Evolutionary conservation across 257 asterid genomes (phyloP), one percentile per base, ranked within the genome.

Genomic region (Thymus quinquecostatus): DNA sequence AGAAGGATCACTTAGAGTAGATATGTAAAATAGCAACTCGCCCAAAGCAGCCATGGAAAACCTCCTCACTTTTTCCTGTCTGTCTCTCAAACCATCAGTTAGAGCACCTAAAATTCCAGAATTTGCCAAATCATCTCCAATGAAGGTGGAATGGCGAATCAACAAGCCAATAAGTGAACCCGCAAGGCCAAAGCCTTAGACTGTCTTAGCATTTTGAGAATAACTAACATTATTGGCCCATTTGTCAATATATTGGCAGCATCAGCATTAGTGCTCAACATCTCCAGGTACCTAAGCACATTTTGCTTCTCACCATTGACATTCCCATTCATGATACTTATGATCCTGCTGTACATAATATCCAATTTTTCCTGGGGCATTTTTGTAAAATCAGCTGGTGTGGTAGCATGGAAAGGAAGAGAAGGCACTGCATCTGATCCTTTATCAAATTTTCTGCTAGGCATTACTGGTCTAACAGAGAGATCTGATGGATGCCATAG

Each of bases 401-500:
- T 74, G 71, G 79, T 59, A 38, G 96, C 84, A 62, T 82, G 96
- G 76, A 95, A 95, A 28, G 97, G 92, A 77, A 92, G 87, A 59
- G 92, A 81, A 69, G 97, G 96, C 77, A 88, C 72, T 54, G 84
- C 82, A 47, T 88, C 96, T 53, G 79, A 78, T 72, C 89, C 96
- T 81, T 87, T 95, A 58, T 90, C 98, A 47, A 85, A 77, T 78
- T 95, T 95, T 81, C 88, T 92, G 86, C 96, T 86, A 74, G 97
- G 98, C 99, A 95, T 95, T 71, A 95, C 99, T 55, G 99, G 99
- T 80, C 97, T 92, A 78, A 92, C 99, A 40, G 99, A 90, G 80
- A 95, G 96, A 85, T 95, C 99, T 50, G 98, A 89, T 65, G 94
- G 85, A 80, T 95, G 96, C 99, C 99, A 95, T 54, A 87, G 80